A percentile compares a stretch with the other conserved stretches of the same genome.
Conservation (phyloP, 208 protist genomes). For the Trypanosoma grayi region DNA sequence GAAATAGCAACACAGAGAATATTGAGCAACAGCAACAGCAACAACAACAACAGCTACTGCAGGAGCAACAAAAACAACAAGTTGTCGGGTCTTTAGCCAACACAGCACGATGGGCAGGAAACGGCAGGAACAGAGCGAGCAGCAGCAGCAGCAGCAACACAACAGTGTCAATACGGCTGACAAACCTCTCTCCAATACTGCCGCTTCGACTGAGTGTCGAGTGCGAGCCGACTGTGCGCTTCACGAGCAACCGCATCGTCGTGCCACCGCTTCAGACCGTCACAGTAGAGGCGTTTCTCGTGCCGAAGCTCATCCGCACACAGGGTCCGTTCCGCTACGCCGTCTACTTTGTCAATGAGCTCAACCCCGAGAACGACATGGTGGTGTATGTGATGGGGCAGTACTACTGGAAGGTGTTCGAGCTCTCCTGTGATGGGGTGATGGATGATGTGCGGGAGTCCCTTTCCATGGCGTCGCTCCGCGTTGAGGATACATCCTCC, state of each 20-base stretch:
- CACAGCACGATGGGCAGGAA: not conserved
- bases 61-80: not conserved
- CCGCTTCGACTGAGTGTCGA: conserved; percentile 74
- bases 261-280: conserved; percentile 53
- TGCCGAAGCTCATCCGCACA: conserved; percentile 53
- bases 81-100: not conserved
- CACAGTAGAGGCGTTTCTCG: conserved; percentile 54
- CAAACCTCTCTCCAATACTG: conserved; percentile 66
- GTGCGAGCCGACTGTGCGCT: conserved; percentile 70
- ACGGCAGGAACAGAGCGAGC: conserved; percentile 14
- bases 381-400: conserved; percentile 68
- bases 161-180: conserved; percentile 33
- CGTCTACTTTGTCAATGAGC: conserved; percentile 82
- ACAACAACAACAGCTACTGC: not conserved
- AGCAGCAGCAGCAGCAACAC: conserved; percentile 16
- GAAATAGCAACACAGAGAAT: not conserved
- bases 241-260: conserved; percentile 51
- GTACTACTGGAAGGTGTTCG: conserved; percentile 86
- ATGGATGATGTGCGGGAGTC: conserved; percentile 46
- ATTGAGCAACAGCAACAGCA: not conserved
- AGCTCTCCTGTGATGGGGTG: conserved; percentile 46
- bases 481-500: conserved; percentile 30
- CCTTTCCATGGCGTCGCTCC: conserved; percentile 55
- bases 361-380: conserved; percentile 89
- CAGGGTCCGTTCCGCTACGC: conserved; percentile 78